phyloP scores from a whole-genome alignment of 23 red algal genomes.

The Pyropia yezoensis region DNA sequence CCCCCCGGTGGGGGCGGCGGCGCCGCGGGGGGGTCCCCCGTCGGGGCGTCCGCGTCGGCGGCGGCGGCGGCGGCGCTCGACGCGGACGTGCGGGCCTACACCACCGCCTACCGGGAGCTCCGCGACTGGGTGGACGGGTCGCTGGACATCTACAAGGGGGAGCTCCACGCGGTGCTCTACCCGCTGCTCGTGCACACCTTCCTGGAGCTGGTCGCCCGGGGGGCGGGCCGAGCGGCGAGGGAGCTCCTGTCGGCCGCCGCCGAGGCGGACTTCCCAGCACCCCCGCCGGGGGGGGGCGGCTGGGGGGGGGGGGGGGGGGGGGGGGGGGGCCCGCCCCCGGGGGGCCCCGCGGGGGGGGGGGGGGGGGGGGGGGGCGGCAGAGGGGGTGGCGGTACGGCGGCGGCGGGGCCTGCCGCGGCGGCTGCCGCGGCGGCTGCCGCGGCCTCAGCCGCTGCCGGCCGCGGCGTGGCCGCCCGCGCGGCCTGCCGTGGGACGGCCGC shows the following conservation, averaged over 20 bases:
- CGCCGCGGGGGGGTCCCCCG: too few species aligned
- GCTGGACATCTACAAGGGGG: constrained; percentile 84
- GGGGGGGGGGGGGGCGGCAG: too few species aligned
- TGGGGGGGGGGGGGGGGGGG: too few species aligned
- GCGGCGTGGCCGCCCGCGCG: neutral
- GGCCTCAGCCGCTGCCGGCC: too few species aligned
- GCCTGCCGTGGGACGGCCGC: constrained; percentile 7
- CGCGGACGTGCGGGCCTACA: constrained; percentile 19
- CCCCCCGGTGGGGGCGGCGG: too few species aligned
- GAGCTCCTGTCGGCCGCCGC: constrained; percentile 22
- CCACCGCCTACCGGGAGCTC: constrained; percentile 45
- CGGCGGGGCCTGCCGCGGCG: too few species aligned
- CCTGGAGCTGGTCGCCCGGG: constrained; percentile 70
- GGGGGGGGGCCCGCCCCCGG: too few species aligned
- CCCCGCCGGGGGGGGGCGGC: too few species aligned
- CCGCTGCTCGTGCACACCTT: constrained; percentile 82
- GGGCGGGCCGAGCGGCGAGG: constrained; percentile 22
- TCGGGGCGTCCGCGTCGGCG: too few species aligned
- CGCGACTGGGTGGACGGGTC: constrained; percentile 81
- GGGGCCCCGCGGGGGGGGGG: too few species aligned
- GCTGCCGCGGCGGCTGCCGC: too few species aligned
- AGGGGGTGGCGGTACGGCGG: too few species aligned
- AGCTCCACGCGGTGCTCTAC: constrained; percentile 79
- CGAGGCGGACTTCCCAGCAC: constrained; percentile 31
- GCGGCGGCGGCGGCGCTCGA: neutral